Evolutionary conservation across 768 basidiomycete species (phyloP).

Genomic region (Peribolospora baueri): DNA sequence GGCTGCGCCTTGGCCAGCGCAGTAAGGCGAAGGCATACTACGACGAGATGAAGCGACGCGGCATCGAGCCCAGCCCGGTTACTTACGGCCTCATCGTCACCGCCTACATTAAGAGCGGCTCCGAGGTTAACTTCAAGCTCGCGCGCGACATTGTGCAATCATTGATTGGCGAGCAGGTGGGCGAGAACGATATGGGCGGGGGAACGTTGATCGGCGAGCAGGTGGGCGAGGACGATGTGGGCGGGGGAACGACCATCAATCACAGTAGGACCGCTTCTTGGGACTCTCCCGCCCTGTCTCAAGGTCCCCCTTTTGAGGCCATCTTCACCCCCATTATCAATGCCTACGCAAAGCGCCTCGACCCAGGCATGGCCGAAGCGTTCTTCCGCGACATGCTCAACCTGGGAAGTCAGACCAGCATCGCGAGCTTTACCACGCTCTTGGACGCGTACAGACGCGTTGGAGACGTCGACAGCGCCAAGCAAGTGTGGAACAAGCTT

Average conservation of each 20-base stretch:
- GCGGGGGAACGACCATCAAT: not conserved
- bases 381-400: conserved; percentile 30
- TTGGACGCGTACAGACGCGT: conserved; percentile 47
- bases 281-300: not conserved
- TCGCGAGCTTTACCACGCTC: conserved; percentile 37
- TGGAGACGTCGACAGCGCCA: conserved; percentile 31
- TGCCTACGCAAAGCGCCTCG: conserved; percentile 25
- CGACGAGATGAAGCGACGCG: conserved; percentile 41
- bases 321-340: not conserved
- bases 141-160: not conserved
- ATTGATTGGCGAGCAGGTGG: not conserved
- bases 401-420: conserved; percentile 21
- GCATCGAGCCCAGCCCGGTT: conserved; percentile 40
- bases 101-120: conserved; percentile 14
- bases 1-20: conserved; percentile 33
- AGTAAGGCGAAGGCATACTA: conserved; percentile 38
- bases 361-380: conserved; percentile 32
- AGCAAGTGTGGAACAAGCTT: conserved; percentile 16
- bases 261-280: conserved; percentile 1
- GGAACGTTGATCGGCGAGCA: not conserved
- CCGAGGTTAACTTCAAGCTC: not conserved
- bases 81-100: conserved; percentile 45
- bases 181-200: not conserved
- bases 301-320: too few species aligned
- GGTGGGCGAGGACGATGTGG: not conserved